phyloP scores from a whole-genome alignment of 2,329 filamentous ascomycete species.

The Furcasterigmium furcatum region DNA sequence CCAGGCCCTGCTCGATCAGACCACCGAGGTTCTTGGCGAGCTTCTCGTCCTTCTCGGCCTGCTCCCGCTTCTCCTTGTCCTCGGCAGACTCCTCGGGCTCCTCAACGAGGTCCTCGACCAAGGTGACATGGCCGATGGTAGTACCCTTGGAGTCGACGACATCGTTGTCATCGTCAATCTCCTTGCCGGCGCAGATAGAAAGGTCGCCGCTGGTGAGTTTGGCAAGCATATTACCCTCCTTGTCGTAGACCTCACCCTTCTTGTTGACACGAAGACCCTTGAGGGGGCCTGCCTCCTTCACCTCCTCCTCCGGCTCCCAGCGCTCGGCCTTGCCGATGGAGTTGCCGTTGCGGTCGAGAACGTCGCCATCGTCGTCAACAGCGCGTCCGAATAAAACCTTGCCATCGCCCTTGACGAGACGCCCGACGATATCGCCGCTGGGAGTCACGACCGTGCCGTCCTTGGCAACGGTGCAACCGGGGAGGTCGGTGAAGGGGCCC shows the following conservation, averaged over 20 bases:
- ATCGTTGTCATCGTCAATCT: constrained; percentile 68
- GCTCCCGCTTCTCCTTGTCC: constrained; percentile 48
- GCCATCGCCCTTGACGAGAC: constrained; percentile 66
- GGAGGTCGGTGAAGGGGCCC: constrained; percentile 65
- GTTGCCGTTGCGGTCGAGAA: constrained; percentile 72
- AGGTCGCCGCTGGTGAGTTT: constrained; percentile 68
- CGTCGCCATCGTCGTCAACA: constrained; percentile 80
- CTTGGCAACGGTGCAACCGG: constrained; percentile 63
- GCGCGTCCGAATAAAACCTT: constrained; percentile 69
- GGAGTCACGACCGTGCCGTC: constrained; percentile 66
- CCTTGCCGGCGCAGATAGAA: constrained; percentile 62
- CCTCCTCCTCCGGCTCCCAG: constrained; percentile 47
- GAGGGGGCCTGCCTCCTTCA: constrained; percentile 49
- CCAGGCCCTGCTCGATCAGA: constrained; percentile 74
- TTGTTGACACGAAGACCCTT: constrained; percentile 53
- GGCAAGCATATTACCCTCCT: constrained; percentile 58
- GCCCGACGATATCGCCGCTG: constrained; percentile 68
- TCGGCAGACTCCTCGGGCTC: constrained; percentile 38
- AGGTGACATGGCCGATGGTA: constrained; percentile 64
- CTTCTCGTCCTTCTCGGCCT: constrained; percentile 67
- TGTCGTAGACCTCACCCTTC: constrained; percentile 56
- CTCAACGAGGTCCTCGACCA: constrained; percentile 56
- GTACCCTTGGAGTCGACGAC: constrained; percentile 67
- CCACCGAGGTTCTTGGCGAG: constrained; percentile 72
- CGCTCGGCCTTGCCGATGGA: constrained; percentile 55